Evolutionary conservation across 108 stramenopile species (phyloP).

Genomic region (Halocafeteria seosinensis): DNA sequence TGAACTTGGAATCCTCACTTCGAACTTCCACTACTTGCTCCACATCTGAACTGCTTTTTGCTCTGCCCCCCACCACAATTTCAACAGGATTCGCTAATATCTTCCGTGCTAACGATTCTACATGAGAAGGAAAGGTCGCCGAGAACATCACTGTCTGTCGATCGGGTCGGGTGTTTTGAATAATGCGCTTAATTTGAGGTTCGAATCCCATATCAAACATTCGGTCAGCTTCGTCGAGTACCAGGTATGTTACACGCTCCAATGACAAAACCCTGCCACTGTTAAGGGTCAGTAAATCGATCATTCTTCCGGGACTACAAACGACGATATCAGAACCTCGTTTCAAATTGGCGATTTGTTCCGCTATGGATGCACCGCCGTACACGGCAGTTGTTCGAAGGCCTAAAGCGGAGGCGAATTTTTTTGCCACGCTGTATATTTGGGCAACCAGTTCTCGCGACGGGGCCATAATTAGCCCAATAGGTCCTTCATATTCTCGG

Average conservation of each 20-base stretch:
- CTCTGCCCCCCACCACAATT: slow-evolving; percentile 78
- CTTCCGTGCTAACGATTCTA: slow-evolving; percentile 66
- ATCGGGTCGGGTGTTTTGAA: slow-evolving; percentile 75
- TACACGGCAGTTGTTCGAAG: slow-evolving; percentile 55
- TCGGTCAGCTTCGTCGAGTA: slow-evolving; percentile 93
- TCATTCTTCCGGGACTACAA: slow-evolving; percentile 88
- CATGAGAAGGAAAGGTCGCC: slow-evolving; percentile 86
- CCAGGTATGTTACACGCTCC: slow-evolving; percentile 74
- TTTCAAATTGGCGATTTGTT: slow-evolving; percentile 90
- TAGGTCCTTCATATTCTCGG: slow-evolving; percentile 71
- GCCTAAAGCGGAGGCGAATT: slow-evolving; percentile 23
- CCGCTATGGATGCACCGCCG: slow-evolving; percentile 84
- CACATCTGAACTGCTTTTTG: slow-evolving; percentile 74
- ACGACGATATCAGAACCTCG: slow-evolving; percentile 85
- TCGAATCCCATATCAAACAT: slow-evolving; percentile 99
- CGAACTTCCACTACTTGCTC: slow-evolving; percentile 73
- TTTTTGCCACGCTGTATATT: slow-evolving; percentile 58
- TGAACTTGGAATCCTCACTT: slow-evolving; percentile 84
- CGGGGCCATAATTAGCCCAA: slow-evolving; percentile 82
- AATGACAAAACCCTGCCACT: slow-evolving; percentile 64
- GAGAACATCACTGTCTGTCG: slow-evolving; percentile 85
- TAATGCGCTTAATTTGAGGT: slow-evolving; percentile 80
- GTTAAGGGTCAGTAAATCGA: slow-evolving; percentile 97
- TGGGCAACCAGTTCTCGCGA: slow-evolving; percentile 88
- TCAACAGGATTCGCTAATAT: slow-evolving; percentile 69